A percentile compares a stretch with the other conserved stretches of the same genome.
Conservation (phyloP, 2,329 filamentous ascomycete species). For the Monilinia vaccinii-corymbosi region DNA sequence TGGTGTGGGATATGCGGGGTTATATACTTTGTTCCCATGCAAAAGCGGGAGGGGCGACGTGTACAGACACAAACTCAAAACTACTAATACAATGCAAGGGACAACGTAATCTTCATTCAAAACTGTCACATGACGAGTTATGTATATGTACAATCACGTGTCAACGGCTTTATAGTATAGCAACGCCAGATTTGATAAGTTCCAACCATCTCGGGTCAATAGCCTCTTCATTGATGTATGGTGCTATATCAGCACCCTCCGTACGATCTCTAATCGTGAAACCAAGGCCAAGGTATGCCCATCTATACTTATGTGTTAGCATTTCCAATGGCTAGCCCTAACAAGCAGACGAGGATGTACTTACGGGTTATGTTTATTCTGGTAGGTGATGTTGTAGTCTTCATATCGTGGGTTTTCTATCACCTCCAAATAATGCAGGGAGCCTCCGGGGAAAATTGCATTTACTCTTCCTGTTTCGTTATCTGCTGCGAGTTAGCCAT, state of each 20-base stretch:
- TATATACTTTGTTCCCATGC: neutral
- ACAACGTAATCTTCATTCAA: no score
- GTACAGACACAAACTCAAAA: neutral
- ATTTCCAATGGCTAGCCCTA: neutral
- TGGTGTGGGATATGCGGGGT: neutral
- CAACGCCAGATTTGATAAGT: neutral
- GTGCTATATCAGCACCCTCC: neutral
- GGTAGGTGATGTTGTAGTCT: constrained; percentile 37
- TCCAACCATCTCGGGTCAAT: constrained; percentile 6
- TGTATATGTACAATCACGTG: no score
- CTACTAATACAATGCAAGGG: no score
- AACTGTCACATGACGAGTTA: neutral
- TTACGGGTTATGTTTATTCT: constrained; percentile 12
- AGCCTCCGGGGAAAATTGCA: constrained; percentile 42
- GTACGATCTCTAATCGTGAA: constrained; percentile 2
- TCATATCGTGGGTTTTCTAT: constrained; percentile 35
- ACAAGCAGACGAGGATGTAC: neutral
- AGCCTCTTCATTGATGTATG: neutral
- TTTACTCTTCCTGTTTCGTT: constrained; percentile 37
- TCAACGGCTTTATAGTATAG: no score
- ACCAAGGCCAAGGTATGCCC: constrained; percentile 7
- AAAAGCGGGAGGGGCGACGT: neutral
- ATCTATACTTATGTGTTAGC: neutral
- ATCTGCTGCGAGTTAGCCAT: constrained; percentile 23
- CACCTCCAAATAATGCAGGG: constrained; percentile 38